A percentile compares a stretch with the other conserved stretches of the same genome.
phyloP scores from a whole-genome alignment of 345 rosid genomes.

The Corchorus capsularis region DNA sequence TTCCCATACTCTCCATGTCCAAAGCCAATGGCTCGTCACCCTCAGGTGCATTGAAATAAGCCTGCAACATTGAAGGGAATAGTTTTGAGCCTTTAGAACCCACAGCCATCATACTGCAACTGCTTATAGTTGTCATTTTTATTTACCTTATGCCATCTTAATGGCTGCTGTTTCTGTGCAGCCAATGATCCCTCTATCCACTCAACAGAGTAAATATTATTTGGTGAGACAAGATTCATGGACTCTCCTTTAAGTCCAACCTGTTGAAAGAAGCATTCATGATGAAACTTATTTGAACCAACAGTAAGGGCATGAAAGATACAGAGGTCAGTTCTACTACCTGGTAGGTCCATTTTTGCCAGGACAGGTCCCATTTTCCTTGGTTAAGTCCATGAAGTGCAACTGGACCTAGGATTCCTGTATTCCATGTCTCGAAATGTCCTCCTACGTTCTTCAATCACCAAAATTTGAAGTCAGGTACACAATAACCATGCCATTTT shows the following conservation, averaged over 20 bases:
- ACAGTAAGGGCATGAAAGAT: neutral
- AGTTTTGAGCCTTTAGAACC: neutral
- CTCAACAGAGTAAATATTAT: conserved; percentile 56
- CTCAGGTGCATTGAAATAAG: conserved; percentile 86
- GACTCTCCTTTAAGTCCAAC: conserved; percentile 98
- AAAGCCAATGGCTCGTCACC: conserved; percentile 93
- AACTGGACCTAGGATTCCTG: conserved; percentile 95
- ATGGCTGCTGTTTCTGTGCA: conserved; percentile 71
- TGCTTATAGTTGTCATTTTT: neutral
- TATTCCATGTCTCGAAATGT: conserved; percentile 92
- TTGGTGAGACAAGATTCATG: conserved; percentile 77
- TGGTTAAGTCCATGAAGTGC: conserved; percentile 86
- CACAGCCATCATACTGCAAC: neutral
- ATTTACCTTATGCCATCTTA: conserved; percentile 95
- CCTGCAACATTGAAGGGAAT: conserved; percentile 39
- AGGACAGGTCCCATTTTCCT: conserved; percentile 87
- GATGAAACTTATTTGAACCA: conserved; percentile 9
- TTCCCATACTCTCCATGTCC: conserved; percentile 98
- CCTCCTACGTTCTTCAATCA: conserved; percentile 83
- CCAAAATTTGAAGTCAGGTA: neutral
- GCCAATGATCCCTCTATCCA: conserved; percentile 74
- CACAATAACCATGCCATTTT: neutral
- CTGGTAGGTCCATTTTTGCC: conserved; percentile 99
- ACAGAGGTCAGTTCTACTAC: conserved; percentile 32
- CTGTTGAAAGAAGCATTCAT: conserved; percentile 40